Evolutionary conservation across 257 asterid species (phyloP).

Genomic region (Gentiana straminea): DNA sequence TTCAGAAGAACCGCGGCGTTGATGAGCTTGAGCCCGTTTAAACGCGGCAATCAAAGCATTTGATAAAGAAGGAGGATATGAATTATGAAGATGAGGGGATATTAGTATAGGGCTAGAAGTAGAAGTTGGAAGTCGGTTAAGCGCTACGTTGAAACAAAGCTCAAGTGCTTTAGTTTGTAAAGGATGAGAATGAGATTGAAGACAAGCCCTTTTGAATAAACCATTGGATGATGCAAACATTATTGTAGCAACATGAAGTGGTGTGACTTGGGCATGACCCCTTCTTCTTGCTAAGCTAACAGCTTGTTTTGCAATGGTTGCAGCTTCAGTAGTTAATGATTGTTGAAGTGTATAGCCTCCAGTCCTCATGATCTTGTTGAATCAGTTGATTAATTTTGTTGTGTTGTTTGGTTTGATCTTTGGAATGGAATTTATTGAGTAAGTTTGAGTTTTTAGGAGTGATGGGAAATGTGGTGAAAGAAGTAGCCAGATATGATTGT

Average conservation of each 20-base stretch:
- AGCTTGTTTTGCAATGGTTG: constrained; percentile 69
- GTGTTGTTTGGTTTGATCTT: background rate
- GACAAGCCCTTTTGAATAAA: constrained; percentile 63
- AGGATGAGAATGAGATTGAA: constrained; percentile 81
- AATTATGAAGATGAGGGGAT: constrained; percentile 42
- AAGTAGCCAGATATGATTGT: too few species aligned
- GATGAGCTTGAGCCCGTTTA: constrained; percentile 94
- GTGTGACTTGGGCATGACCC: constrained; percentile 94
- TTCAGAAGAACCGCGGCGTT: constrained; percentile 73
- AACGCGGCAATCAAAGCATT: constrained; percentile 96
- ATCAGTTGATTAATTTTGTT: too few species aligned
- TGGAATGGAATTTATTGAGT: background rate
- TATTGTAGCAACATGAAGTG: constrained; percentile 84
- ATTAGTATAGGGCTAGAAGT: constrained; percentile 43
- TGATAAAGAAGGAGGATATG: constrained; percentile 58
- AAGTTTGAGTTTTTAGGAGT: constrained; percentile 5
- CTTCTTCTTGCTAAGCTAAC: constrained; percentile 61
- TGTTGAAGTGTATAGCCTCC: constrained; percentile 92
- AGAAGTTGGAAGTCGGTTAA: constrained; percentile 83
- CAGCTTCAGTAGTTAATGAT: constrained; percentile 67
- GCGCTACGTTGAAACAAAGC: constrained; percentile 91
- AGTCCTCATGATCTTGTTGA: constrained; percentile 38
- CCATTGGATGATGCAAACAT: constrained; percentile 62
- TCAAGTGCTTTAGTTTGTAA: constrained; percentile 95
- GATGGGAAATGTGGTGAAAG: constrained; percentile 12